These are phyloP conservation scores for Casuarina cunninghamiana DNA, from an alignment of 306 rosid species.

Conservation along the genomic window DNA sequence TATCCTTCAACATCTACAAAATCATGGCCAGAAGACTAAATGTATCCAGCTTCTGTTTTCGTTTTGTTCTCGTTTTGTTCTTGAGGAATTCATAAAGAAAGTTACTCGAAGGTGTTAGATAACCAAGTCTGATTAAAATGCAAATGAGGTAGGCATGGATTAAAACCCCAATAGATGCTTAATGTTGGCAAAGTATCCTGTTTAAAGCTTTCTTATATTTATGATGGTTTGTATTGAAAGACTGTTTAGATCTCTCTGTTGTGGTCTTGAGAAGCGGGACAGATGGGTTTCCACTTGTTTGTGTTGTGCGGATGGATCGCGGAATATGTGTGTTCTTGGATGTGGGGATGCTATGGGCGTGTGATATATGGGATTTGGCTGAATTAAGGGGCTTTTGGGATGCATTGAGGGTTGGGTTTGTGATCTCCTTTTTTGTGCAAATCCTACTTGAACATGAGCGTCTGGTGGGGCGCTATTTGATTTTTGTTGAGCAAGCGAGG, in stretches of 20 bases:
- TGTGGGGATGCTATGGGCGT: not conserved
- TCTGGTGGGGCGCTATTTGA: not conserved
- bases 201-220: too few species aligned
- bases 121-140: too few species aligned
- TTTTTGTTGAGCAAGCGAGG: not conserved
- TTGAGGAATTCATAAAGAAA: too few species aligned
- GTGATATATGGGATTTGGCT: slow-evolving; percentile 34
- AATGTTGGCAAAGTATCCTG: too few species aligned
- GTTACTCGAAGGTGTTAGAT: too few species aligned
- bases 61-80: too few species aligned
- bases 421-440: slow-evolving; percentile 3
- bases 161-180: too few species aligned
- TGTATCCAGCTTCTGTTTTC: too few species aligned
- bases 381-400: slow-evolving; percentile 19
- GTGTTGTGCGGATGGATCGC: not conserved
- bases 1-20: too few species aligned
- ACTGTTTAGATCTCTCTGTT: slow-evolving; percentile 3
- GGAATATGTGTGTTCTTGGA: not conserved
- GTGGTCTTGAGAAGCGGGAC: slow-evolving; percentile 14
- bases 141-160: too few species aligned
- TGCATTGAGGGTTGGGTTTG: slow-evolving; percentile 33
- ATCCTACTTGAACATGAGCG: slow-evolving; percentile 15
- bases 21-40: too few species aligned
- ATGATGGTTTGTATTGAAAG: too few species aligned
- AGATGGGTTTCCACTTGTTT: slow-evolving; percentile 42